These are phyloP conservation scores for Aspergillus calidoustus DNA, from an alignment of 2,329 filamentous ascomycete species.

Conservation along the genomic window DNA sequence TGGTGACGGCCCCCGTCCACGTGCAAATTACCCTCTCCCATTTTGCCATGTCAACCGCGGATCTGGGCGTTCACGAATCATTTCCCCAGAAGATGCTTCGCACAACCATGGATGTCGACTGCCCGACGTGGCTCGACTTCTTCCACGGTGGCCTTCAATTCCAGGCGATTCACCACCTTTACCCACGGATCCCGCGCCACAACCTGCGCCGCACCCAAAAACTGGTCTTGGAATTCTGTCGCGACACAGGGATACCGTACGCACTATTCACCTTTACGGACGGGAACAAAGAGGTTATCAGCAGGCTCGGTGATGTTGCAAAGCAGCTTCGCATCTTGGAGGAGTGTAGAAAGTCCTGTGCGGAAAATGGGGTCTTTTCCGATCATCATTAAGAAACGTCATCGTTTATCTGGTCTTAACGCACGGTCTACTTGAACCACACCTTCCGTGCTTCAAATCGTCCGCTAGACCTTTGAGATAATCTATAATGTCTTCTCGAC, in stretches of 20 bases:
- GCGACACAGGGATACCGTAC: conserved; percentile 82
- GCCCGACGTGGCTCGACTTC: conserved; percentile 84
- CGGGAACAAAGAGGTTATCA: conserved; percentile 80
- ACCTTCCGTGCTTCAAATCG: neutral
- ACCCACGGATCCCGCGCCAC: conserved; percentile 80
- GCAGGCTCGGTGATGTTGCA: conserved; percentile 75
- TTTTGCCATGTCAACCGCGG: conserved; percentile 90
- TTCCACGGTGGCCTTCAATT: conserved; percentile 89
- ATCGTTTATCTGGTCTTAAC: neutral
- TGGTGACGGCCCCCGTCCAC: conserved; percentile 80
- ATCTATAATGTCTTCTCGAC: neutral
- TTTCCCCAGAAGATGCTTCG: conserved; percentile 90
- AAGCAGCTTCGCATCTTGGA: conserved; percentile 77
- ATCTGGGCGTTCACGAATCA: conserved; percentile 80
- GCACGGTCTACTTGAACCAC: neutral
- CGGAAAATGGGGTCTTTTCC: conserved; percentile 36
- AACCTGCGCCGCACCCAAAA: conserved; percentile 77
- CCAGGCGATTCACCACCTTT: conserved; percentile 86
- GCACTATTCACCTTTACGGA: conserved; percentile 83
- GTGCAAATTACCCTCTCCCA: conserved; percentile 90
- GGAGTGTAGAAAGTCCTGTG: conserved; percentile 67
- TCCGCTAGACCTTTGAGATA: neutral
- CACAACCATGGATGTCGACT: conserved; percentile 93
- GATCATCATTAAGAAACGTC: conserved; percentile 35
- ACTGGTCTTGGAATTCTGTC: conserved; percentile 79